Conservation (phyloP, 1,139 yeast species). For the Pichia sp. region DNA sequence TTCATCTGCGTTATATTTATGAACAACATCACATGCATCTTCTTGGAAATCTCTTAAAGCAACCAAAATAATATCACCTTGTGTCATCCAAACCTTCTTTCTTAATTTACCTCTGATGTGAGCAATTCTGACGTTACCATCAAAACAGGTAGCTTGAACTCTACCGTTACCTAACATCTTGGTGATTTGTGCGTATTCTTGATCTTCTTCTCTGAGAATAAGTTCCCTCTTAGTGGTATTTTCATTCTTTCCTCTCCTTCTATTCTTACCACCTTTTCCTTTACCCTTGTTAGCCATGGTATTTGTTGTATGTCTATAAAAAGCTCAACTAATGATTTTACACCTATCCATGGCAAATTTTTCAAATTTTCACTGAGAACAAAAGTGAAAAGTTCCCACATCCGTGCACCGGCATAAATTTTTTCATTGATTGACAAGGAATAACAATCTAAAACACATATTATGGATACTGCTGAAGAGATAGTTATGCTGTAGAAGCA, state of each 20-base stretch:
- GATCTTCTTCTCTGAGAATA: conserved; percentile 89
- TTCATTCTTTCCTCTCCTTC: conserved; percentile 99
- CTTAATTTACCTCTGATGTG: conserved; percentile 98
- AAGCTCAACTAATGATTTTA: no score
- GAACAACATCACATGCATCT: conserved; percentile 96
- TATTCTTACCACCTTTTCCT: conserved; percentile 64
- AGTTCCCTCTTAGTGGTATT: conserved; percentile 92
- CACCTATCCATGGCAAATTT: not conserved
- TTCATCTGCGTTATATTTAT: conserved; percentile 94
- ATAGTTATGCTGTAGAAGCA: not conserved
- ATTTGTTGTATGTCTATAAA: not conserved
- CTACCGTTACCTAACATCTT: conserved; percentile 99
- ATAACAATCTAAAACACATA: not conserved
- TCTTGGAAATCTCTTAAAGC: conserved; percentile 98
- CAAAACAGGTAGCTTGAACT: conserved; percentile 91
- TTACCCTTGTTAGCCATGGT: conserved; percentile 29
- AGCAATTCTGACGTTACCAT: conserved; percentile 88
- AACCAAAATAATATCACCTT: conserved; percentile 94
- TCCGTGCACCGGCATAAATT: not conserved
- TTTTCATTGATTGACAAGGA: not conserved
- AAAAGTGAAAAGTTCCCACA: not conserved
- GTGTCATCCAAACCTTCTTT: conserved; percentile 99
- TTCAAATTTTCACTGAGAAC: not conserved
- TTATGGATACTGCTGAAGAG: not conserved
- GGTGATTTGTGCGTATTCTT: conserved; percentile 96